A percentile compares a stretch with the other conserved stretches of the same genome.
Evolutionary conservation across 305 asterid genomes (phyloP).

Genomic region (Fraxinus dipetala): DNA sequence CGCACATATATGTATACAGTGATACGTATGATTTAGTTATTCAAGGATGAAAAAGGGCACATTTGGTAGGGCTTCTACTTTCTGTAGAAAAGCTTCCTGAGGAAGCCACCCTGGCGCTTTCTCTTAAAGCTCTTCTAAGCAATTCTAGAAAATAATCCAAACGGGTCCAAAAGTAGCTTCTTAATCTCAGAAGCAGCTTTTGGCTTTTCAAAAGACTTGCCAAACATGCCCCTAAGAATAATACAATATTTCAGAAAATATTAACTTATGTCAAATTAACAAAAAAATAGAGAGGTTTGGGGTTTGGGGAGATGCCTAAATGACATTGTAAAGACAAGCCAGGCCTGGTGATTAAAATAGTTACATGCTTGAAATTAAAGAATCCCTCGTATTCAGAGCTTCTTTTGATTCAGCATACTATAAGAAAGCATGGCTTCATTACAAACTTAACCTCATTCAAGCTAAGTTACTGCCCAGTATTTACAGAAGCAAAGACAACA

Average conservation of each 20-base stretch:
- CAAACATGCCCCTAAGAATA: background rate
- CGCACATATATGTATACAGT: background rate
- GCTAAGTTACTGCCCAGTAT: background rate
- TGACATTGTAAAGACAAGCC: background rate
- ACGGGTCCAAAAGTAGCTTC: background rate
- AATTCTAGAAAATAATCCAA: background rate
- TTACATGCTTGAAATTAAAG: background rate
- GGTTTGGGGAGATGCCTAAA: background rate
- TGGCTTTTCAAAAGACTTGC: background rate
- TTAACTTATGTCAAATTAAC: background rate
- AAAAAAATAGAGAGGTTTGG: background rate
- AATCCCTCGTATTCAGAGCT: background rate
- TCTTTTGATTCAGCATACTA: background rate
- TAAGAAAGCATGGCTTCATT: background rate
- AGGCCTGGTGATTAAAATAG: background rate
- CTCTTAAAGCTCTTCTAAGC: background rate
- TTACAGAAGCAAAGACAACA: background rate
- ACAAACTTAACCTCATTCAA: background rate
- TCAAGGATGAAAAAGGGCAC: background rate
- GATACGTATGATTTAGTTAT: background rate
- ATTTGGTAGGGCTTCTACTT: background rate
- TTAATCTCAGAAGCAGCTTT: background rate
- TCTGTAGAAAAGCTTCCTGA: background rate
- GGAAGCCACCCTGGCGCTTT: background rate
- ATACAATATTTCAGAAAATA: background rate